phyloP scores from a whole-genome alignment of 495 filamentous ascomycete species.

The Sordaria brevicollis region DNA sequence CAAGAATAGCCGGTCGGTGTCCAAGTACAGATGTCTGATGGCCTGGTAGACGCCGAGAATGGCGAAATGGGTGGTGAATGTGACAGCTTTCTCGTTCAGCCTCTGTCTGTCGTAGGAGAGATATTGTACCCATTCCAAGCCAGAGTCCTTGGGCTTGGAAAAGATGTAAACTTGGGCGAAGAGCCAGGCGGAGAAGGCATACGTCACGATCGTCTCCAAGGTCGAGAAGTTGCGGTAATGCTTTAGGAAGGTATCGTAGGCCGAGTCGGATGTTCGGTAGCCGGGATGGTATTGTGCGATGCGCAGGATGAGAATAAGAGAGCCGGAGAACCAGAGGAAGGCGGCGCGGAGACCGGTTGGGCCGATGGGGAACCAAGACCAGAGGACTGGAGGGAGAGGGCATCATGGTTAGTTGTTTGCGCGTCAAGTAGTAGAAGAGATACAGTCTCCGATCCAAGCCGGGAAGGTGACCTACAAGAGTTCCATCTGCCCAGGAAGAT shows the following conservation, averaged over 20 bases:
- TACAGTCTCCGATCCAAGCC: not conserved
- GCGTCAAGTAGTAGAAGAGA: not conserved
- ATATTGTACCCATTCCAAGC: constrained; percentile 61
- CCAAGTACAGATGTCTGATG: constrained; percentile 55
- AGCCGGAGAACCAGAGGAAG: constrained; percentile 63
- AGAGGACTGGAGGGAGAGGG: constrained; percentile 49
- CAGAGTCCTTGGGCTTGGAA: constrained; percentile 52
- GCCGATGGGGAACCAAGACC: constrained; percentile 80
- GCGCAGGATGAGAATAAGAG: constrained; percentile 62
- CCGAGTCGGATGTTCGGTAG: constrained; percentile 56
- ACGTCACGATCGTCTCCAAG: constrained; percentile 57
- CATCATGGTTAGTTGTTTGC: constrained; percentile 5
- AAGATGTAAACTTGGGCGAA: constrained; percentile 79
- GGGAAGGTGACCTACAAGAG: constrained; percentile 42
- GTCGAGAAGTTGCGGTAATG: constrained; percentile 47
- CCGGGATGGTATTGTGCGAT: constrained; percentile 77
- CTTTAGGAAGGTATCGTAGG: constrained; percentile 49
- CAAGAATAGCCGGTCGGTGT: constrained; percentile 62
- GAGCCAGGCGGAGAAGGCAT: constrained; percentile 66
- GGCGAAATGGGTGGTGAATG: constrained; percentile 60
- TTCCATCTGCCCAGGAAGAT: constrained; percentile 60
- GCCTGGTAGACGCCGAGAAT: constrained; percentile 61
- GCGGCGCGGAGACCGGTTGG: constrained; percentile 63
- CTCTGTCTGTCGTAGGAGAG: constrained; percentile 56
- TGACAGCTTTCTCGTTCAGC: constrained; percentile 84